A percentile compares a stretch with the other conserved stretches of the same genome.
phyloP scores from a whole-genome alignment of 2,329 filamentous ascomycete species.

The Cercospora brassicicola region DNA sequence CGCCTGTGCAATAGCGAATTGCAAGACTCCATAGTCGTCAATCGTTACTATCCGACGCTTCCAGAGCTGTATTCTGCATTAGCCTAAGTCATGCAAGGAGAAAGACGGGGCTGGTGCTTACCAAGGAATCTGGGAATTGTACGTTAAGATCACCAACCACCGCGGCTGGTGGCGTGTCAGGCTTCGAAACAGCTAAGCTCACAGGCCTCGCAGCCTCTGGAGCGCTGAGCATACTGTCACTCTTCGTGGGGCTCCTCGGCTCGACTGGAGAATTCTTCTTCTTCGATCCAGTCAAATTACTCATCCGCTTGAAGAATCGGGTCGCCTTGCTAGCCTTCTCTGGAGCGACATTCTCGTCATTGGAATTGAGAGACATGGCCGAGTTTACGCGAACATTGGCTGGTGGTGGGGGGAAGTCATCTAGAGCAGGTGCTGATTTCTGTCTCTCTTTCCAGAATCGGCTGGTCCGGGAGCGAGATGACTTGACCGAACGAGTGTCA shows the following conservation, averaged over 20 bases:
- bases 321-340: slow-evolving; percentile 54
- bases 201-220: slow-evolving; percentile 2
- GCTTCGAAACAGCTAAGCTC: slow-evolving; percentile 28
- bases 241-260: slow-evolving; percentile 20
- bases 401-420: slow-evolving; percentile 29
- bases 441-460: slow-evolving; percentile 20
- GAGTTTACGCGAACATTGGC: slow-evolving; percentile 22
- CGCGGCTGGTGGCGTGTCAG: slow-evolving; percentile 56
- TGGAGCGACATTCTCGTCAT: slow-evolving; percentile 49
- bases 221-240: slow-evolving; percentile 5
- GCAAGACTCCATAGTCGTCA: slow-evolving; percentile 78
- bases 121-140: slow-evolving; percentile 90
- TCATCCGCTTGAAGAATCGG: slow-evolving; percentile 66
- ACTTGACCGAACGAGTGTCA: slow-evolving; percentile 24
- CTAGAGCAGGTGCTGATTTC: slow-evolving; percentile 14
- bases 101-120: slow-evolving; percentile 37
- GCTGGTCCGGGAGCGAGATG: slow-evolving; percentile 19
- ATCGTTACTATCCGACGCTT: slow-evolving; percentile 88
- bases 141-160: slow-evolving; percentile 90
- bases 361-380: slow-evolving; percentile 33
- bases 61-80: slow-evolving; percentile 62
- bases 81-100: not conserved
- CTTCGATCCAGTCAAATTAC: slow-evolving; percentile 42
- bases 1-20: slow-evolving; percentile 70
- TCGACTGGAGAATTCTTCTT: slow-evolving; percentile 45